Conservation (phyloP, 169 alveolate genomes). For the Cryptosporidium xiaoi region DNA sequence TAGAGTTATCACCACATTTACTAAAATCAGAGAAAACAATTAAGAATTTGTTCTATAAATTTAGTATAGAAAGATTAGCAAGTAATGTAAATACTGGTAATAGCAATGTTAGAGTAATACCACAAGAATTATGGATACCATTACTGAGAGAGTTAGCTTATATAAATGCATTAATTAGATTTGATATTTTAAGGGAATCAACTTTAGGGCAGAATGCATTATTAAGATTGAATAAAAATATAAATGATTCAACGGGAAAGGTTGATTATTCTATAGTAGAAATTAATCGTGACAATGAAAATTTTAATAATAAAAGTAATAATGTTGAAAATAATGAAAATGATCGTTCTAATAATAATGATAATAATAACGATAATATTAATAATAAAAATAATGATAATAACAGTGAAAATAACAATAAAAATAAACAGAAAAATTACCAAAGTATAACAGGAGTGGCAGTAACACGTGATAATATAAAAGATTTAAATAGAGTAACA, state of each 20-base stretch:
- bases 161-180: constrained; percentile 66
- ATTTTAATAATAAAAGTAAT: background rate
- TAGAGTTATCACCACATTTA: constrained; percentile 49
- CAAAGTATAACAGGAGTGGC: constrained; percentile 30
- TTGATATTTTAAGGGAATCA: constrained; percentile 59
- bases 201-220: constrained; percentile 67
- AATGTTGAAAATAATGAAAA: background rate
- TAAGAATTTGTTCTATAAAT: constrained; percentile 29
- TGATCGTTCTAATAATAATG: background rate
- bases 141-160: constrained; percentile 71
- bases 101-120: constrained; percentile 52
- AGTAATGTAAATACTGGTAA: constrained; percentile 30
- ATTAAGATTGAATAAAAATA: constrained; percentile 21
- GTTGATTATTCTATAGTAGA: constrained; percentile 64
- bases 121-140: constrained; percentile 74
- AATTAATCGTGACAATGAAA: background rate
- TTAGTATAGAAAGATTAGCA: constrained; percentile 46
- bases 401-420: background rate
- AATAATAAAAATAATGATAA: background rate
- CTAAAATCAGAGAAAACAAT: constrained; percentile 49
- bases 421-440: background rate
- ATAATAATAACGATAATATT: background rate
- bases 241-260: constrained; percentile 59
- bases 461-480: constrained; percentile 66
- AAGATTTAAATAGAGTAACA: constrained; percentile 69